Percentiles rank a stretch among this genome's conserved stretches.
Conservation (phyloP, 2,329 filamentous ascomycete species). For the Dothideomycetidae sp. region DNA sequence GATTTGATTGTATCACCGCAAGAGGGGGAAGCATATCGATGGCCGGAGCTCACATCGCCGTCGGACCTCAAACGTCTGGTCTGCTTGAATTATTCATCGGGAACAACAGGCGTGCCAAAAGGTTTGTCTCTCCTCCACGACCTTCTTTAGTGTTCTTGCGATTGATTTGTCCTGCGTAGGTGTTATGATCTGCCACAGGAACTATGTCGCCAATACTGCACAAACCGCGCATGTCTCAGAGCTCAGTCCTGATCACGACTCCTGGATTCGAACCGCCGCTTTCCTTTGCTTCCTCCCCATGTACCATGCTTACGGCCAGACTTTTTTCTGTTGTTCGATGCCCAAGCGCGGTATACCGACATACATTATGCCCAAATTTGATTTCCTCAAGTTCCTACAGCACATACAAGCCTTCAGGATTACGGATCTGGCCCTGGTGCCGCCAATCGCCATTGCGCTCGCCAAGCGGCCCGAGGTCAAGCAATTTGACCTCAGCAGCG, state of each 20-base stretch:
- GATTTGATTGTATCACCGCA: constrained; percentile 39
- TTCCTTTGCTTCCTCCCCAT: constrained; percentile 59
- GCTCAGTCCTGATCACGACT: constrained; percentile 36
- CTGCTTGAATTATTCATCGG: constrained; percentile 65
- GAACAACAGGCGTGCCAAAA: constrained; percentile 71
- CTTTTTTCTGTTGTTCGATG: constrained; percentile 49
- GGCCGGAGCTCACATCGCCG: constrained; percentile 42
- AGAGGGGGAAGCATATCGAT: constrained; percentile 45
- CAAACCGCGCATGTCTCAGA: constrained; percentile 40
- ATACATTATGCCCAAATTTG: constrained; percentile 67
- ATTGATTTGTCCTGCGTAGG: too few relatives aligned
- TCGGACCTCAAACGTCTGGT: constrained; percentile 41
- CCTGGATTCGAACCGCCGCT: constrained; percentile 28
- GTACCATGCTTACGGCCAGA: constrained; percentile 44
- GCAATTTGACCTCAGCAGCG: constrained; percentile 53
- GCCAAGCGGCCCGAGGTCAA: constrained; percentile 54
- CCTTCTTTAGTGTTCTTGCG: too few relatives aligned
- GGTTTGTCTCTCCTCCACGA: neutral
- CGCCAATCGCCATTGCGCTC: constrained; percentile 59
- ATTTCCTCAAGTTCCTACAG: constrained; percentile 57
- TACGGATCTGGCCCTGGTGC: constrained; percentile 52
- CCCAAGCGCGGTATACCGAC: constrained; percentile 46
- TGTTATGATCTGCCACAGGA: constrained; percentile 64
- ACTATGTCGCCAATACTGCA: constrained; percentile 57
- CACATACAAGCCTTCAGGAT: constrained; percentile 55